A percentile compares a stretch with the other conserved stretches of the same genome.
phyloP scores from a whole-genome alignment of 2,329 filamentous ascomycete genomes.

The Fusarium redolens region DNA sequence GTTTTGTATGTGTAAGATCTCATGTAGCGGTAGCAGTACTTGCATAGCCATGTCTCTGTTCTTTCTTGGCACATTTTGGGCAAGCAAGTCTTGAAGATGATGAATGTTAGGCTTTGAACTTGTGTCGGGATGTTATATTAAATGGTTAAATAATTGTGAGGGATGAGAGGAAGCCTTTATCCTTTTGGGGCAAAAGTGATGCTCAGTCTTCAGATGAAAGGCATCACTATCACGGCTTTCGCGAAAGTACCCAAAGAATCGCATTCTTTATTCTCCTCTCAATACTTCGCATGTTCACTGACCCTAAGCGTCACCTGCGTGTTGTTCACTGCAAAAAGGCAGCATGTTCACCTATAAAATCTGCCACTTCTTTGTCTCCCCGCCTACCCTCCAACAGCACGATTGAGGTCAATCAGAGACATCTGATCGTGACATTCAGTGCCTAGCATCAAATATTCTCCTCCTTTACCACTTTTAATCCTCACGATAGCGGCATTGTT shows the following conservation, averaged over 20 bases:
- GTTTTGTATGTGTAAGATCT: not conserved
- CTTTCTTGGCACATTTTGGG: not conserved
- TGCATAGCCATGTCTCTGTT: not conserved
- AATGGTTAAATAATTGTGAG: accelerated
- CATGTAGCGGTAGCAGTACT: not conserved
- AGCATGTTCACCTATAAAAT: not conserved
- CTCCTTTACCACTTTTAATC: not conserved
- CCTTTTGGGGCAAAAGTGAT: not conserved
- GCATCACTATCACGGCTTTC: not conserved
- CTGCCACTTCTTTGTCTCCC: not conserved
- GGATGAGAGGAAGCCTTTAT: not conserved
- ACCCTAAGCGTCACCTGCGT: accelerated
- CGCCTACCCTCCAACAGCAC: not conserved
- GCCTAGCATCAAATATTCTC: not conserved
- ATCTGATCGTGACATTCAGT: not conserved
- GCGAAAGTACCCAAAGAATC: not conserved
- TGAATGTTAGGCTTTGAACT: not conserved
- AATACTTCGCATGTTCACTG: not conserved
- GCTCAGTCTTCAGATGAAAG: accelerated
- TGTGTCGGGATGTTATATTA: accelerated
- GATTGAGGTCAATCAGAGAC: not conserved
- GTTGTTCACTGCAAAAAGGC: not conserved
- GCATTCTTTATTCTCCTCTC: not conserved
- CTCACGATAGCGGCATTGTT: accelerated
- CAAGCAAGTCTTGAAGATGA: no score